A percentile compares a stretch with the other conserved stretches of the same genome.
phyloP scores from a whole-genome alignment of 2,329 filamentous ascomycete genomes.

The Plectosphaerella cucumerina region DNA sequence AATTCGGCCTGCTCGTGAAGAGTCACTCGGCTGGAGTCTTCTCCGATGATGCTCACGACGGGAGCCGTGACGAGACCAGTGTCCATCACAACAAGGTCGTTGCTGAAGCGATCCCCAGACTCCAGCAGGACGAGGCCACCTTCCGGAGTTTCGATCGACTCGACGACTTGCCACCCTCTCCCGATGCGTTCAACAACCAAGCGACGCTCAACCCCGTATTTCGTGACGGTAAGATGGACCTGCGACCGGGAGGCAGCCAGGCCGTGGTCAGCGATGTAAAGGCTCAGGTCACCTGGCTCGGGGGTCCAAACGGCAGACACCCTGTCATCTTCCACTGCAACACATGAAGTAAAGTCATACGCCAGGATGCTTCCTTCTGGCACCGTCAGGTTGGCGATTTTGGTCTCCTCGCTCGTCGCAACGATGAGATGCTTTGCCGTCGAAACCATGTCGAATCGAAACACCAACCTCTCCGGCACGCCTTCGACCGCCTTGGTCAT shows the following conservation, averaged over 20 bases:
- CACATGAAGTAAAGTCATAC: not conserved
- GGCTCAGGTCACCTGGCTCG: not conserved
- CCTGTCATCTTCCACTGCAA: not conserved
- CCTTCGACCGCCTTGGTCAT: not conserved
- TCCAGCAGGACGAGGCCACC: not conserved
- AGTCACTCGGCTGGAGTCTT: not conserved
- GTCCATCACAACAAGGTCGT: not conserved
- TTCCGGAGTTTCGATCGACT: not conserved
- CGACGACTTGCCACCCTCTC: not conserved
- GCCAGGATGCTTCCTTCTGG: not conserved
- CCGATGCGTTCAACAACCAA: not conserved
- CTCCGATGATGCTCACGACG: not conserved
- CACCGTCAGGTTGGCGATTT: not conserved
- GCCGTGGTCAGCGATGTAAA: not conserved
- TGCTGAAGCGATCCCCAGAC: not conserved
- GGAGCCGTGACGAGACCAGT: not conserved
- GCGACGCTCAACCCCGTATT: not conserved
- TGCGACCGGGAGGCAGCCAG: not conserved
- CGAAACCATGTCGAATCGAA: slow-evolving; percentile 1
- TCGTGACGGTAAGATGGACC: not conserved
- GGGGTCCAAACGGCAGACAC: not conserved
- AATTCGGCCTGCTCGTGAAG: not conserved
- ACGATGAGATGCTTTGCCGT: slow-evolving; percentile 10
- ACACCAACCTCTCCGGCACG: not conserved
- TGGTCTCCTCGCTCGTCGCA: not conserved